A percentile compares a stretch with the other conserved stretches of the same genome.
These are phyloP conservation scores for Scedosporium minutisporum DNA, from an alignment of 2,329 filamentous ascomycete species.

Conservation along the genomic window DNA sequence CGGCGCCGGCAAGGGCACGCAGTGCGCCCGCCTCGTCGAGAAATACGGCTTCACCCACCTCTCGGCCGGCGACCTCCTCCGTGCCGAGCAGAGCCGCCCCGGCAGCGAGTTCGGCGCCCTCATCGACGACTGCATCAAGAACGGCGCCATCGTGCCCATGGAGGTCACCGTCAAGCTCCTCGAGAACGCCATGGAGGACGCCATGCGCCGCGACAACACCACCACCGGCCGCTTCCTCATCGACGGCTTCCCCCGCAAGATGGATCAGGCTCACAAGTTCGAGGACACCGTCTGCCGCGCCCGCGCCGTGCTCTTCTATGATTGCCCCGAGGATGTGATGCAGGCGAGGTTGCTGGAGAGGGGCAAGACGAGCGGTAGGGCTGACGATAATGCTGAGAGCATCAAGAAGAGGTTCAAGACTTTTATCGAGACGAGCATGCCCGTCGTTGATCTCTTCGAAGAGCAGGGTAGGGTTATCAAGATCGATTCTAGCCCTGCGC, in stretches of 20 bases:
- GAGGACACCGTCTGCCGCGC: slow-evolving; percentile 80
- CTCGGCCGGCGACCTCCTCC: slow-evolving; percentile 84
- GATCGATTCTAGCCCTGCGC: slow-evolving; percentile 59
- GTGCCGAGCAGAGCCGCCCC: slow-evolving; percentile 81
- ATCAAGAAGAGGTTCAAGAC: slow-evolving; percentile 95
- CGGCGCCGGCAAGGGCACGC: slow-evolving; percentile 92
- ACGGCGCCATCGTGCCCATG: slow-evolving; percentile 97
- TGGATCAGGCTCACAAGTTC: slow-evolving; percentile 93
- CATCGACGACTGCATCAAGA: slow-evolving; percentile 87
- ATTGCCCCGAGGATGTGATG: slow-evolving; percentile 87
- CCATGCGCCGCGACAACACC: slow-evolving; percentile 41
- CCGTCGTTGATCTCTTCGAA: slow-evolving; percentile 80
- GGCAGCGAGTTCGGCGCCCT: slow-evolving; percentile 85
- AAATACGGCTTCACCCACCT: slow-evolving; percentile 90
- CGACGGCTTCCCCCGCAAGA: slow-evolving; percentile 85
- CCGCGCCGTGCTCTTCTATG: slow-evolving; percentile 83
- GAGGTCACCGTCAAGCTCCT: slow-evolving; percentile 90
- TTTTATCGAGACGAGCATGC: slow-evolving; percentile 95
- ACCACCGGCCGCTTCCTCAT: slow-evolving; percentile 64
- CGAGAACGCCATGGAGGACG: slow-evolving; percentile 80
- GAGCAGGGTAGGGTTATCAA: slow-evolving; percentile 69
- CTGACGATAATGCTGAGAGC: slow-evolving; percentile 89
- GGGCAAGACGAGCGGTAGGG: slow-evolving; percentile 82
- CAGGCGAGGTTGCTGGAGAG: slow-evolving; percentile 72
- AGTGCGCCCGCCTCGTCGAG: slow-evolving; percentile 78